phyloP scores from a whole-genome alignment of 2,329 filamentous ascomycete species.

The Claviceps arundinis region DNA sequence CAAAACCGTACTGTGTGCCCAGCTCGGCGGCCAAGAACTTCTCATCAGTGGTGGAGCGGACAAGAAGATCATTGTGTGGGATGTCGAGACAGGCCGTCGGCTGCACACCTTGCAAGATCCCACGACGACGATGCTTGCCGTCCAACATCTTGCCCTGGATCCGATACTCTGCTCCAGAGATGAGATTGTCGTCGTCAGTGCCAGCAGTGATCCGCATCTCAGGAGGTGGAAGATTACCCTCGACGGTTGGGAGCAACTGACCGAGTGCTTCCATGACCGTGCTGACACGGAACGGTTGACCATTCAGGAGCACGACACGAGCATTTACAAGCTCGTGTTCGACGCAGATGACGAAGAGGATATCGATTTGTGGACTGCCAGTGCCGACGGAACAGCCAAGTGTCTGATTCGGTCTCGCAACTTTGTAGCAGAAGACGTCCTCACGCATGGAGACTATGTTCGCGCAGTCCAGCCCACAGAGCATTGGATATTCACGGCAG shows the following conservation, averaged over 20 bases:
- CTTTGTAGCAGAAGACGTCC: conserved; percentile 59
- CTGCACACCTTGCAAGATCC: conserved; percentile 70
- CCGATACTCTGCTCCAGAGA: conserved; percentile 40
- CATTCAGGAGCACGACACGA: conserved; percentile 78
- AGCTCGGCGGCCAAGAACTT: conserved; percentile 44
- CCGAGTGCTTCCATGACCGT: conserved; percentile 29
- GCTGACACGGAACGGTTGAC: conserved; percentile 30
- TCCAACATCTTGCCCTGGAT: conserved; percentile 71
- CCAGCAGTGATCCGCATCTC: conserved; percentile 69
- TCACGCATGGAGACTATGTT: conserved; percentile 81
- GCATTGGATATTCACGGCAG: conserved; percentile 73
- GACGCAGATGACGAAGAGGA: conserved; percentile 45
- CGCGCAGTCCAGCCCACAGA: conserved; percentile 65
- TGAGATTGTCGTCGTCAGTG: conserved; percentile 54
- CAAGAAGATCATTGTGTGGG: conserved; percentile 74
- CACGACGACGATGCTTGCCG: conserved; percentile 54
- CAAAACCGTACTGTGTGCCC: conserved; percentile 58
- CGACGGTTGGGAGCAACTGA: conserved; percentile 39
- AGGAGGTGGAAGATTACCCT: conserved; percentile 57
- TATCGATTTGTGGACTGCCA: conserved; percentile 81
- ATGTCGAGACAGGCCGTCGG: conserved; percentile 51
- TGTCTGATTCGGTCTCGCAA: conserved; percentile 56
- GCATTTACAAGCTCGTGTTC: conserved; percentile 70
- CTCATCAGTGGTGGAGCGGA: conserved; percentile 68
- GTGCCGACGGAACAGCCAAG: conserved; percentile 78